Base-by-base conservation (phyloP, 1,139 yeast species). In the Kurtzmaniella quercitrusa region DNA sequence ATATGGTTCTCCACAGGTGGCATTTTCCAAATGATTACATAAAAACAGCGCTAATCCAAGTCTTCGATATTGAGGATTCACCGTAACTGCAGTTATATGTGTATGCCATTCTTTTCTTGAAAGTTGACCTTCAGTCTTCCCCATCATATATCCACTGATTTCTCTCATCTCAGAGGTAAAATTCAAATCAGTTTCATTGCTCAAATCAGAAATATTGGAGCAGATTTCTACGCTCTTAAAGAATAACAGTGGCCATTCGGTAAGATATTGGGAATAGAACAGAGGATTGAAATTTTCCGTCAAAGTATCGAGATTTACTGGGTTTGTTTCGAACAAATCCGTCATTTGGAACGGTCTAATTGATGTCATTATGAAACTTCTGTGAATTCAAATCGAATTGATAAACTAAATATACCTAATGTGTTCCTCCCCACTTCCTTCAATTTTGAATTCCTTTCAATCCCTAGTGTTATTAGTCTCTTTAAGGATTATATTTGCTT, bases 71-170 rank as follows among this genome's bases (percentile, higher is more conserved):
- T 81, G 82, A 21, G 87, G 83, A 48, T 85, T 85, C 1, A 94
- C 85, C 0, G 98, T 90, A 2, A 94, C 96, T 0, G 98, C 98
- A 0, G 98, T 90, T 46, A 94, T 90, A 62, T 94, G 99, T 0
- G 96, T 81, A 58, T 94, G 99, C 96, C 97, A 93, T 51, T 90
- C 95, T 44, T 75, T 79, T 15, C 75, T 79, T 18, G 70, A 67
- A 36, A 71, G 50, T 44, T 65, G 56, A 1, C 98, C 98, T 62
- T 94, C 98, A 2, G 95, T 84, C 63, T 94, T 94, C n/a, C 95
- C 98, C 80, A 94, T 82, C 95, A 94, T 83, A 56, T 85, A 85
- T 0, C 93, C 94, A 40, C 84, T 79, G 17, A 78, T 70, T 39
- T 66, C 68, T 25, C 58, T 53, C 1, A 37, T 5, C 4, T 12